A percentile compares a stretch with the other conserved stretches of the same genome.
phyloP scores from a whole-genome alignment of 805 yeast species.

The Candida patagonica region DNA sequence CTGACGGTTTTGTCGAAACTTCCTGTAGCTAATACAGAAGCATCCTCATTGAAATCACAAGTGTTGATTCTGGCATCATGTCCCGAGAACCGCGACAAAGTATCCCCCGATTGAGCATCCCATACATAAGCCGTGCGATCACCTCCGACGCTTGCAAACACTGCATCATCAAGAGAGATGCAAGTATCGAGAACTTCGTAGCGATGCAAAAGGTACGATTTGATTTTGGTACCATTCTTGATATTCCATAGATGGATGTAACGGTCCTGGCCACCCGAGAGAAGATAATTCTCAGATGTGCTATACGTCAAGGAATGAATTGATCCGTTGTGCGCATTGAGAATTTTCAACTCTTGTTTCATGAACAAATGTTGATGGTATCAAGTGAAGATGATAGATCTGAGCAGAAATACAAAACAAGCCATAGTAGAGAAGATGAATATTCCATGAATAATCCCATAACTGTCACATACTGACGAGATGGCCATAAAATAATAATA shows the following conservation, averaged over 20 bases:
- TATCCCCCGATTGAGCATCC: constrained; percentile 23
- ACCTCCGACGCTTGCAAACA: constrained; percentile 27
- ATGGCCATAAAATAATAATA: too few species aligned
- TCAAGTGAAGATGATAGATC: too few species aligned
- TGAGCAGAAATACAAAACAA: too few species aligned
- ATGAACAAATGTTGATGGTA: constrained; percentile 1
- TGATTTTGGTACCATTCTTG: constrained; percentile 14
- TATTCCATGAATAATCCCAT: neutral
- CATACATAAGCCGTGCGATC: constrained; percentile 25
- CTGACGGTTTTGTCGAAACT: constrained; percentile 26
- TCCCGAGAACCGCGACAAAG: constrained; percentile 19
- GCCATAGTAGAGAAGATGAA: too few species aligned
- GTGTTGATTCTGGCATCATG: constrained; percentile 23
- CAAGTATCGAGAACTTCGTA: constrained; percentile 25
- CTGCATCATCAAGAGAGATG: constrained; percentile 19
- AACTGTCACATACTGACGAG: too few species aligned
- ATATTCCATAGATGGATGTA: constrained; percentile 23
- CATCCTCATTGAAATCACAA: constrained; percentile 20
- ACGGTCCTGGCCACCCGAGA: constrained; percentile 26
- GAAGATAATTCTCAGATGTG: constrained; percentile 20
- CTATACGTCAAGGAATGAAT: constrained; percentile 22
- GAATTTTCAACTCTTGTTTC: neutral
- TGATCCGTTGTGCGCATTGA: constrained; percentile 17
- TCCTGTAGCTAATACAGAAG: constrained; percentile 23
- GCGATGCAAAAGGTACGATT: constrained; percentile 21